These are phyloP conservation scores for Dalechampia spathulata DNA, from an alignment of 441 rosid species.

Conservation along the genomic window DNA sequence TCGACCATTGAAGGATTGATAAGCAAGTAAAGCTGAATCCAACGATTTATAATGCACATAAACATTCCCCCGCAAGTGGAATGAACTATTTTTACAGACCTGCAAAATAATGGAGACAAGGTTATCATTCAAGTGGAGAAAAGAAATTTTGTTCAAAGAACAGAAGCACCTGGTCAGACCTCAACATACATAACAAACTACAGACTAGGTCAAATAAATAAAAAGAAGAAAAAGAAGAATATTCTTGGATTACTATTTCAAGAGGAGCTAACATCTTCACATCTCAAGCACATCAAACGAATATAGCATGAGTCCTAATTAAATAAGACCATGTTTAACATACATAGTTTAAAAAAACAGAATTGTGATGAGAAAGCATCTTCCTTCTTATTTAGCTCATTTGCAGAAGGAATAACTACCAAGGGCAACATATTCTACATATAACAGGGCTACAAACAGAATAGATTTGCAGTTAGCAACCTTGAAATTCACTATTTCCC, in stretches of 20 bases:
- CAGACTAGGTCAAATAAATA: too few relatives aligned
- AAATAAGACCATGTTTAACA: too few relatives aligned
- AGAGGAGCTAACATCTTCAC: too few relatives aligned
- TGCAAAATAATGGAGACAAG: constrained; percentile 25
- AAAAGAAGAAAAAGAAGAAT: too few relatives aligned
- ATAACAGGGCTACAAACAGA: neutral
- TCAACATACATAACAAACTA: constrained; percentile 13
- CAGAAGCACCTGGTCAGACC: neutral
- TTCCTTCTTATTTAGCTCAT: too few relatives aligned
- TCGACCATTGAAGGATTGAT: constrained; percentile 60
- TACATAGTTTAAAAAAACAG: too few relatives aligned
- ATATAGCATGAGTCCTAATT: too few relatives aligned
- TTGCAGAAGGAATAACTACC: neutral
- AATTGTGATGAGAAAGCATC: too few relatives aligned
- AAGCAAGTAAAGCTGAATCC: constrained; percentile 76
- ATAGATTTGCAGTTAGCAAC: constrained; percentile 29
- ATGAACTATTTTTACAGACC: constrained; percentile 86
- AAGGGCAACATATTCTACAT: neutral
- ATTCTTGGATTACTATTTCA: too few relatives aligned
- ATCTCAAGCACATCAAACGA: too few relatives aligned
- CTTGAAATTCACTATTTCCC: constrained; percentile 95
- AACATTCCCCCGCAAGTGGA: constrained; percentile 89
- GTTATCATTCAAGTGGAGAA: constrained; percentile 7
- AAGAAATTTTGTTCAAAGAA: neutral
- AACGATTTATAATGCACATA: constrained; percentile 74